phyloP scores from a whole-genome alignment of 2,329 filamentous ascomycete genomes.

The Pyrenochaeta sp. region DNA sequence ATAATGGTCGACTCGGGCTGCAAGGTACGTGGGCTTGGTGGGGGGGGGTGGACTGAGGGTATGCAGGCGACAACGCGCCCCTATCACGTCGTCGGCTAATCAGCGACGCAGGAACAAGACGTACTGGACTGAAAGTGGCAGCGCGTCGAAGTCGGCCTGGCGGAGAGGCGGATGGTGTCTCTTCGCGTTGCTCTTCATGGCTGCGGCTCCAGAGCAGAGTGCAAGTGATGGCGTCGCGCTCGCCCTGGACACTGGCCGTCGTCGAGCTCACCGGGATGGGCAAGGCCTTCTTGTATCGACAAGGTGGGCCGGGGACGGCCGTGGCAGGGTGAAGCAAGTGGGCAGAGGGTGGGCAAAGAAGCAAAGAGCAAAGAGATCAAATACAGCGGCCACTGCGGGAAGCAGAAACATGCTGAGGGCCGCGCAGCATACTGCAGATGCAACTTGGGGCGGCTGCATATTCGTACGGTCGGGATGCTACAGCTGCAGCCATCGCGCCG shows the following conservation, averaged over 20 bases:
- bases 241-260: conserved; percentile 18
- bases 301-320: conserved; percentile 16
- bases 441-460: conserved; percentile 27
- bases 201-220: conserved; percentile 18
- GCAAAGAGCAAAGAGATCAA: conserved; percentile 12
- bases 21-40: conserved; percentile 36
- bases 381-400: conserved; percentile 5
- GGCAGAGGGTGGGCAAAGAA: conserved; percentile 2
- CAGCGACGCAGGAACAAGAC: conserved; percentile 28
- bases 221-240: conserved; percentile 17
- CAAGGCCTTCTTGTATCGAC: conserved; percentile 11
- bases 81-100: conserved; percentile 30
- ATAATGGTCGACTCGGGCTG: conserved; percentile 24
- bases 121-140: conserved; percentile 56
- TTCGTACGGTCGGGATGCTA: conserved; percentile 28
- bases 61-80: conserved; percentile 37
- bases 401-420: conserved; percentile 14
- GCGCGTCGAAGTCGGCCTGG: conserved; percentile 52
- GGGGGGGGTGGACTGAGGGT: conserved; percentile 30
- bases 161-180: conserved; percentile 33
- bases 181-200: conserved; percentile 41
- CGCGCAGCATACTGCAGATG: conserved; percentile 18
- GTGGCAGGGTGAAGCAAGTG: conserved; percentile 12
- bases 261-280: conserved; percentile 19
- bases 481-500: conserved; percentile 15